Evolutionary conservation across 2,329 filamentous ascomycete genomes (phyloP).

Genomic region (Neonectria ditissima): DNA sequence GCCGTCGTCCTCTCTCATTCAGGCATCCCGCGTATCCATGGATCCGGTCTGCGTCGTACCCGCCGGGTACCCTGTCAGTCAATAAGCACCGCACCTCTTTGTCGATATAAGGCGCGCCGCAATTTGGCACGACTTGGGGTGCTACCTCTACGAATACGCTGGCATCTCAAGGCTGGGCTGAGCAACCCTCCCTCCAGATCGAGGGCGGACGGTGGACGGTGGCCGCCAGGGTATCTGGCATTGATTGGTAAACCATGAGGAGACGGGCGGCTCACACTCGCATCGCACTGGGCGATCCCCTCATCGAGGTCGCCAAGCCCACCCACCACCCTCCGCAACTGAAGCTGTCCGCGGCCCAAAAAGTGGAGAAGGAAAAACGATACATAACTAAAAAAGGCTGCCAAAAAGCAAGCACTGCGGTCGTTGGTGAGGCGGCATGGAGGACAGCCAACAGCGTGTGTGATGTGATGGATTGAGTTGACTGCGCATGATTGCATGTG

Average conservation of each 20-base stretch:
- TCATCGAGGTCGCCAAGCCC: neutral
- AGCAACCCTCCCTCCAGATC: neutral
- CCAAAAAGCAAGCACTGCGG: neutral
- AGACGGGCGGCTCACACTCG: slow-evolving; percentile 1
- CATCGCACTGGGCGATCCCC: slow-evolving; percentile 7
- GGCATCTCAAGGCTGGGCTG: no score
- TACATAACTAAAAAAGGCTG: neutral
- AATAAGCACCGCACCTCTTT: neutral
- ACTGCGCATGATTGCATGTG: neutral
- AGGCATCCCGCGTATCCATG: no score
- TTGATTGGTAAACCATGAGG: slow-evolving; percentile 12
- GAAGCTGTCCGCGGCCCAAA: neutral
- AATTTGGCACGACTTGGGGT: no score
- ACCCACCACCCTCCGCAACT: slow-evolving; percentile 8
- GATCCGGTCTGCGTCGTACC: neutral
- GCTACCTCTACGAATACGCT: no score
- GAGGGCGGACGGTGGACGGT: slow-evolving; percentile 4
- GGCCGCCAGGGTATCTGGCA: slow-evolving; percentile 9
- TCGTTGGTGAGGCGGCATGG: neutral
- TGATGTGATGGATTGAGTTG: neutral
- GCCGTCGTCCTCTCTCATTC: no score
- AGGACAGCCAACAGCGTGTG: neutral
- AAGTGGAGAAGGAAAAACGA: neutral
- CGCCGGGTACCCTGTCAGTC: neutral
- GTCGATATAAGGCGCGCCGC: neutral